phyloP scores from a whole-genome alignment of 768 basidiomycete species.

The Suillus brevipes region DNA sequence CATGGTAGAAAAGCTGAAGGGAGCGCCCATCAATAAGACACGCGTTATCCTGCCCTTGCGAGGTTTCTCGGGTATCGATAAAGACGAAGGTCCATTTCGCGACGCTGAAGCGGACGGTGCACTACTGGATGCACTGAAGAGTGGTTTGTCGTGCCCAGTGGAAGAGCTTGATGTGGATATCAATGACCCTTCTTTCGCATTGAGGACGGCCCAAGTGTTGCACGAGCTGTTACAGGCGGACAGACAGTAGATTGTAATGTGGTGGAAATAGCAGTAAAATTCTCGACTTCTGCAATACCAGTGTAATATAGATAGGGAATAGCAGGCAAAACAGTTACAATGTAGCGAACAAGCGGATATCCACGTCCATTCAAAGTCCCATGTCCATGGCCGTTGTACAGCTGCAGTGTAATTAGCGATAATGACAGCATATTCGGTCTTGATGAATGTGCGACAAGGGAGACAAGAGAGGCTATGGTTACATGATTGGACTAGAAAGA shows the following conservation, averaged over 20 bases:
- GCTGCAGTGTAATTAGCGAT: constrained; percentile 26
- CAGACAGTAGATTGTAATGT: not conserved
- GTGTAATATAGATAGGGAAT: constrained; percentile 16
- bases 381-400: constrained; percentile 35
- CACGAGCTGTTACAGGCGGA: constrained; percentile 18
- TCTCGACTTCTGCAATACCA: constrained; percentile 15
- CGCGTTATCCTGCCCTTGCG: constrained; percentile 24
- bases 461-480: constrained; percentile 12
- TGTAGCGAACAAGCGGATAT: constrained; percentile 50
- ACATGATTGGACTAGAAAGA: constrained; percentile 19
- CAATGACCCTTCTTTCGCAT: constrained; percentile 27
- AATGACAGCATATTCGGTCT: constrained; percentile 19
- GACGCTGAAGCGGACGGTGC: constrained; percentile 27
- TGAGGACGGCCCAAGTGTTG: constrained; percentile 17
- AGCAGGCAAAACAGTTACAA: constrained; percentile 44
- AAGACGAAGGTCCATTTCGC: constrained; percentile 23
- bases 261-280: constrained; percentile 3
- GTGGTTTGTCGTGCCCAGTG: constrained; percentile 18
- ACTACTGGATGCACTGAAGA: constrained; percentile 20
- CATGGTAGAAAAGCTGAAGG: constrained; percentile 22
- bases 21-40: constrained; percentile 17
- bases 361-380: constrained; percentile 61
- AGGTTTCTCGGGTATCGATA: constrained; percentile 30
- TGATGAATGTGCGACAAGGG: constrained; percentile 12
- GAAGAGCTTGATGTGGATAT: constrained; percentile 27